Evolutionary conservation across 768 basidiomycete genomes (phyloP), one percentile per base, ranked within the genome.

Genomic region (Psilocybe subaeruginosa): DNA sequence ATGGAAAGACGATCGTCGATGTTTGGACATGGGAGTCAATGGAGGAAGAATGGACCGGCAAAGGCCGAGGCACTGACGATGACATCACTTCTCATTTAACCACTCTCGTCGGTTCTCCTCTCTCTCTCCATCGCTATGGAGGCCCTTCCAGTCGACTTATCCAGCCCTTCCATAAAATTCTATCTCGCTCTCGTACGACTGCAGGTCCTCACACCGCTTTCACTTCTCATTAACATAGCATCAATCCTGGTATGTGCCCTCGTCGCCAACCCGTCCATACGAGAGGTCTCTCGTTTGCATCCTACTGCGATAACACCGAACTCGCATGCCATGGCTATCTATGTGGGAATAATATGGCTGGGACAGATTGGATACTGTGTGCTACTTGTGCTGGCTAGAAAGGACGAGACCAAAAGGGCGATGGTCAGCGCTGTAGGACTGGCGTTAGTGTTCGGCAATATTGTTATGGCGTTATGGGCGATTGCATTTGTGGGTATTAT

Each of bases 181-280:
- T 90, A 87, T 70, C 77, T 92, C 43, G 74, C 87, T 2, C 86
- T 92, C 8, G 77, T 89, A 7, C 76, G 91, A 78, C 82, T 97
- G 3, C 95, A 97, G 71, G 92, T 97, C 19, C 76, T 95, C 49
- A 94, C 94, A 0, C 95, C 95, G 0, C 78, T 97, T 0, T 90
- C 91, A 1, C 80, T 97, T 8, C 81, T 95, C 65, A 85, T 95
- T 59, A 91, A 91, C 69, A 86, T 96, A 46, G 90, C 88, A 0
- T 80, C 86, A 1, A 78, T 90, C 51, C 68, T 90, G 37, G 82
- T 93, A 3, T 96, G 94, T 69, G 72, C 88, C 0, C 63, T 86
- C 8, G 78, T 94, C 17, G 79, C 90, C 30, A 82, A 77, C 17
- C 94, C 94, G 0, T 85, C 85, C 23, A 79, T 92, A 9, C 71